Evolutionary conservation across 257 asterid species (phyloP).

Genomic region (Solanum sejunctum): DNA sequence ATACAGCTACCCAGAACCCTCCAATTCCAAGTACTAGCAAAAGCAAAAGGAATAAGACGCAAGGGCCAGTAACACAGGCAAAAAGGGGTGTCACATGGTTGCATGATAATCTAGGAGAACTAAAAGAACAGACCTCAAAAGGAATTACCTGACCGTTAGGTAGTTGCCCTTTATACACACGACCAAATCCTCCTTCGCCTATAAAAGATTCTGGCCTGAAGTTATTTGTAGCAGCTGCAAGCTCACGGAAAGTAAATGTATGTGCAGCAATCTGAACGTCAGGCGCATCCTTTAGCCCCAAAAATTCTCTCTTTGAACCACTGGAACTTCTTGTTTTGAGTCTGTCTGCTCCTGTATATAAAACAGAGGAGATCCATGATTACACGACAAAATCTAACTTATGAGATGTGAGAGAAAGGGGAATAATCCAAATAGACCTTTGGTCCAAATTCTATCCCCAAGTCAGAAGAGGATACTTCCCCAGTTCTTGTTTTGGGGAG

Average conservation of each 20-base stretch:
- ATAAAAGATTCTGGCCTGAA: conserved; percentile 78
- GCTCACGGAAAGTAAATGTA: conserved; percentile 91
- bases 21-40: background rate
- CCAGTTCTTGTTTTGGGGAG: background rate
- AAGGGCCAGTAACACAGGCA: background rate
- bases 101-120: background rate
- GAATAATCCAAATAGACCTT: background rate
- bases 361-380: background rate
- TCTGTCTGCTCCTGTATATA: conserved; percentile 64
- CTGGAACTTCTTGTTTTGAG: conserved; percentile 46
- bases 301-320: conserved; percentile 45
- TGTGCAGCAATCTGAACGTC: conserved; percentile 86
- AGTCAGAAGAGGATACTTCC: background rate
- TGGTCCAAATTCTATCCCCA: background rate
- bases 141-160: conserved; percentile 65
- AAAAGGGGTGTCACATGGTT: background rate
- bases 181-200: conserved; percentile 98
- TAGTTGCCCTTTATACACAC: conserved; percentile 79
- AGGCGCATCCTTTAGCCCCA: conserved; percentile 45
- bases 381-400: background rate
- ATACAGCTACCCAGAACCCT: background rate
- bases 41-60: background rate
- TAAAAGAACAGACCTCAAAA: background rate
- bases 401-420: background rate
- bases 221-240: conserved; percentile 80